Evolutionary conservation across 2,329 filamentous ascomycete genomes (phyloP).

Genomic region (Aureobasidium sp.): DNA sequence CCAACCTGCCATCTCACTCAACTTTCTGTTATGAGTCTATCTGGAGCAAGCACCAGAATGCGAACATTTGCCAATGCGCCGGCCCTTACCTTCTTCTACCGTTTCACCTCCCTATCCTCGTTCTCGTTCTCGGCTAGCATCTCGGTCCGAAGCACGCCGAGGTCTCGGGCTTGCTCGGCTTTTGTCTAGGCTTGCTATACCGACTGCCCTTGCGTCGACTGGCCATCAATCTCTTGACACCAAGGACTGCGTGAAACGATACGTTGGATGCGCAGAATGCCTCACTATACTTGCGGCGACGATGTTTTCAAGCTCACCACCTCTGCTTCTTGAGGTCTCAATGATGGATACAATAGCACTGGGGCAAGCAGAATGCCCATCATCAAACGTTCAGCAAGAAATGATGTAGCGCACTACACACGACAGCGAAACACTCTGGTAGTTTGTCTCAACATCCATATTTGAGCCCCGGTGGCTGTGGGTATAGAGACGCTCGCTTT

Average conservation of each 20-base stretch:
- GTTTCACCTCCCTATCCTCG: background rate
- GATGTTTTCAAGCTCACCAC: background rate
- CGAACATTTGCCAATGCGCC: background rate
- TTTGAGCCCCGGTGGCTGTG: too few relatives aligned
- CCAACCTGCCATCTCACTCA: too few relatives aligned
- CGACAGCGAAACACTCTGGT: too few relatives aligned
- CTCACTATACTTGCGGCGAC: background rate
- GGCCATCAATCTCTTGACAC: background rate
- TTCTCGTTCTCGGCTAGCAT: background rate
- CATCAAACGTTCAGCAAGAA: too few relatives aligned
- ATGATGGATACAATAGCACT: too few relatives aligned
- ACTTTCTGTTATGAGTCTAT: too few relatives aligned
- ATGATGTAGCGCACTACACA: too few relatives aligned
- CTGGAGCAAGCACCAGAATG: background rate
- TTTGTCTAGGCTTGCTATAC: background rate
- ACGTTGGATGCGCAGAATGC: background rate
- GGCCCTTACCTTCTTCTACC: background rate
- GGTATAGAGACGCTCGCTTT: too few relatives aligned
- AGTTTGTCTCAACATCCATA: too few relatives aligned
- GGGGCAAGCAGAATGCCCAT: too few relatives aligned
- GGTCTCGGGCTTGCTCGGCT: background rate
- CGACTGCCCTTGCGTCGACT: background rate
- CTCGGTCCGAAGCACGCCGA: background rate
- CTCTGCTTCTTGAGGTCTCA: background rate
- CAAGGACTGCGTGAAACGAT: background rate